Percentiles rank a stretch among this genome's conserved stretches.
These are phyloP conservation scores for Quercus suber DNA, from an alignment of 306 rosid genomes.

Conservation along the genomic window DNA sequence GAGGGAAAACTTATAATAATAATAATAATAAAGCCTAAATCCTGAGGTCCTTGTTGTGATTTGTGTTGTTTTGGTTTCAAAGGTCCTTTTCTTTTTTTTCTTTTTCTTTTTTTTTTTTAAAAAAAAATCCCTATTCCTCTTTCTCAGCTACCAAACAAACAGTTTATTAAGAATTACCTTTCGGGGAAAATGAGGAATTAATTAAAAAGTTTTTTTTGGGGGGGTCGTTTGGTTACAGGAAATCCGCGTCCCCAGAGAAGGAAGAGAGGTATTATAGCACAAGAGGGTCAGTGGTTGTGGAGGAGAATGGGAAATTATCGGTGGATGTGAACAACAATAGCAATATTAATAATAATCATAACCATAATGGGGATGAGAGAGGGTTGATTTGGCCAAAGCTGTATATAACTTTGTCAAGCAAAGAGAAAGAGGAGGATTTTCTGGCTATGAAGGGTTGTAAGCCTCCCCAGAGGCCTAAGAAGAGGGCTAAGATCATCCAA, in stretches of 20 bases:
- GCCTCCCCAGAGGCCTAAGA: slow-evolving; percentile 80
- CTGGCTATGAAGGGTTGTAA: slow-evolving; percentile 83
- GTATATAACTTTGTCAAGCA: slow-evolving; percentile 63
- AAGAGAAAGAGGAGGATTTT: slow-evolving; percentile 83
- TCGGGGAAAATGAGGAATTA: not conserved
- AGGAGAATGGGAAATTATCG: slow-evolving; percentile 46
- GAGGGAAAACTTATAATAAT: not conserved
- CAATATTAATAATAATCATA: too few relatives aligned
- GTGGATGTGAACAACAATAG: slow-evolving; percentile 31
- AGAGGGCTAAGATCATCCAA: slow-evolving; percentile 75
- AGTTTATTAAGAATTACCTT: not conserved
- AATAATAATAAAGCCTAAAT: not conserved
- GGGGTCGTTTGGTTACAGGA: slow-evolving; percentile 41
- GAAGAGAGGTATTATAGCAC: slow-evolving; percentile 74
- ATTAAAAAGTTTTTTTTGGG: not conserved
- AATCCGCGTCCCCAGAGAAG: slow-evolving; percentile 65
- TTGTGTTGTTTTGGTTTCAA: too few relatives aligned
- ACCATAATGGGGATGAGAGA: slow-evolving; percentile 43
- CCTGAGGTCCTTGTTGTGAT: too few relatives aligned
- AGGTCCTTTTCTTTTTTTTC: not conserved
- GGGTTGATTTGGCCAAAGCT: slow-evolving; percentile 69
- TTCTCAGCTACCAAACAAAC: slow-evolving; percentile 4
- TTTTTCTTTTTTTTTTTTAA: not conserved
- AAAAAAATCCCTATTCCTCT: not conserved
- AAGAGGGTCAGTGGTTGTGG: slow-evolving; percentile 61